Base-by-base conservation (phyloP, 2,329 filamentous ascomycete genomes). In the Neofusicoccum ribis region DNA sequence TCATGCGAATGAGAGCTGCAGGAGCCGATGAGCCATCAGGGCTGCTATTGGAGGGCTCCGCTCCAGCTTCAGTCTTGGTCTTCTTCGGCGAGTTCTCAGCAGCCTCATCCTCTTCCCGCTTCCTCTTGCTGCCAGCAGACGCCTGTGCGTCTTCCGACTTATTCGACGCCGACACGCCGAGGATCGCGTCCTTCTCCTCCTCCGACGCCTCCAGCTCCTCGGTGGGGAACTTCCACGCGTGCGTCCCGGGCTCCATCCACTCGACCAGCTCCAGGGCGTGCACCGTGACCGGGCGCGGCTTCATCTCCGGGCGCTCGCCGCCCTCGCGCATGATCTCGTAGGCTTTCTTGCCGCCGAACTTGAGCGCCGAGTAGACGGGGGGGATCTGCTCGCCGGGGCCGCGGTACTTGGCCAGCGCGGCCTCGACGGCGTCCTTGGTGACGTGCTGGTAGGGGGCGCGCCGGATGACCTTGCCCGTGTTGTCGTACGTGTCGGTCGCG, bases 261-360 rank as follows among this genome's bases (percentile, higher is more conserved):
- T 97, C 92, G 7, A 96, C 74, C 66, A 98, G 78, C 75, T 96
- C 91, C 70, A 97, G 78, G 43, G 93, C 86, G 52, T 85, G 78
- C 0, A 96, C 91, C 61, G 92, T 88, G 44, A 98, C 91, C 1
- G 91, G 86, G 65, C 94, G 83, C 63, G 90, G 87, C 74, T 93
- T 84, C 66, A 99, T 95, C 76, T 96, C 90, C 0, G 95, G 95
- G 15, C 97, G 89, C 41, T 91, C 87, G 73, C 90, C 92, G 15
- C 95, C 95, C 76, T 93, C 92, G 56, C 95, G 86, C 20, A 95
- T 95, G 78, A 98, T 98, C 79, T 99, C 93, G 76, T 99, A 99
- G 56, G 97, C 84, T 39, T 92, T 91, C 82, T 97, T 97, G 2
- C 95, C 95, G 70, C 97, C 87, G 77, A 97, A 92, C 77, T 94